Conservation (phyloP, 1,139 yeast genomes). For the Diutina pseudorugosa region DNA sequence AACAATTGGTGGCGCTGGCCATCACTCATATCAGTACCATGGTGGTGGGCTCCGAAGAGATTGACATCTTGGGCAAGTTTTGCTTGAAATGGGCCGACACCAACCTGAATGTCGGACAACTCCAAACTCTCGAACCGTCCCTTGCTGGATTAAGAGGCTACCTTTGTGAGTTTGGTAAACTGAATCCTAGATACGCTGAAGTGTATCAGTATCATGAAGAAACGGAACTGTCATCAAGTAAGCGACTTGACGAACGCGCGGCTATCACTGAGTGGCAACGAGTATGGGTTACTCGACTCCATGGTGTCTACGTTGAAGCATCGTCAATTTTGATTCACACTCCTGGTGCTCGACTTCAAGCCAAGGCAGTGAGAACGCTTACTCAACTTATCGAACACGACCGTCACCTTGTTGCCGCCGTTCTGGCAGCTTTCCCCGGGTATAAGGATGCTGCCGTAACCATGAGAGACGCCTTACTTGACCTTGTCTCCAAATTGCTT, state of each 20-base stretch:
- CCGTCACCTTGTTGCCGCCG: background rate
- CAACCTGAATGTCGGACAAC: background rate
- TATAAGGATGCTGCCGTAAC: background rate
- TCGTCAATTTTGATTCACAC: background rate
- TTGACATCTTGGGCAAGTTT: background rate
- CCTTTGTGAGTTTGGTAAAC: background rate
- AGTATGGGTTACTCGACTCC: background rate
- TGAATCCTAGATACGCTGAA: background rate
- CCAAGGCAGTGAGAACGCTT: background rate
- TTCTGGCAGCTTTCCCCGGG: background rate
- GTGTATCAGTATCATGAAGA: background rate
- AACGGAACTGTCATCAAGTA: background rate
- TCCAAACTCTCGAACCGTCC: background rate
- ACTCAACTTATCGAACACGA: constrained; percentile 1
- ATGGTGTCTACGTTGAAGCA: background rate
- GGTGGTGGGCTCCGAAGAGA: background rate
- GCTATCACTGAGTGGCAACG: background rate
- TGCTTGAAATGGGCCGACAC: background rate
- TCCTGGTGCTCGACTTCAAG: background rate
- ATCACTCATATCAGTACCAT: background rate
- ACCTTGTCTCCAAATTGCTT: background rate
- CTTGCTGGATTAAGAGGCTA: background rate
- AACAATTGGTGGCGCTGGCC: background rate
- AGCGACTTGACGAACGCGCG: background rate
- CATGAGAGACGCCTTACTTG: constrained; percentile 1